Conservation (phyloP, 805 yeast genomes). For the Lipomyces chichibuensis region DNA sequence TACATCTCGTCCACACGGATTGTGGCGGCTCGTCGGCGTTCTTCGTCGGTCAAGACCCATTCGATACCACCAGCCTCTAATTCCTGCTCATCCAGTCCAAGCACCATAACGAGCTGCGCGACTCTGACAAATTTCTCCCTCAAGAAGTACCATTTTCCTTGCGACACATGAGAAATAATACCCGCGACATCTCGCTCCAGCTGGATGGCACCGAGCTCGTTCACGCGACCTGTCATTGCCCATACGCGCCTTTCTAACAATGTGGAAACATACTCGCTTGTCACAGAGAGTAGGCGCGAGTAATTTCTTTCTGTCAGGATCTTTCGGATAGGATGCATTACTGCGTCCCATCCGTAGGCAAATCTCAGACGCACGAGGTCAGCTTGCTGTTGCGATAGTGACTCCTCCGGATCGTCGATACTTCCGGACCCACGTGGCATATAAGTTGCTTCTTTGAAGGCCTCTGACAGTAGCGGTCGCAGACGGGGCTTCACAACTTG, state of each 20-base stretch:
- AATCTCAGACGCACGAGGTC: conserved; percentile 47
- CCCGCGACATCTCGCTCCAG: conserved; percentile 79
- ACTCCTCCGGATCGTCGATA: conserved; percentile 35
- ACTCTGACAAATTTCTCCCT: conserved; percentile 78
- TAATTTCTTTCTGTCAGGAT: conserved; percentile 60
- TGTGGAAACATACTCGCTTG: conserved; percentile 59
- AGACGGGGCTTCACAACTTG: conserved; percentile 47
- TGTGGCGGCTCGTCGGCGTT: conserved; percentile 63
- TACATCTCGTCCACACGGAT: conserved; percentile 50
- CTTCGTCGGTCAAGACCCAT: conserved; percentile 81
- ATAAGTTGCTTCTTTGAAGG: conserved; percentile 50
- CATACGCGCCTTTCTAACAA: conserved; percentile 69
- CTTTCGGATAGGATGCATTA: conserved; percentile 67
- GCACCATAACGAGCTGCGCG: conserved; percentile 79
- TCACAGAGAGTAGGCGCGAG: conserved; percentile 51
- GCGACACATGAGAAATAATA: conserved; percentile 65
- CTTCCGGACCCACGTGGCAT: conserved; percentile 35
- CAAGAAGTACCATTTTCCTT: conserved; percentile 70
- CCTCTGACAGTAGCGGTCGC: conserved; percentile 44
- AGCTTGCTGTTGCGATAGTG: conserved; percentile 29
- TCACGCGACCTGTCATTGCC: conserved; percentile 65
- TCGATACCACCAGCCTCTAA: conserved; percentile 50
- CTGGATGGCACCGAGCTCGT: conserved; percentile 80
- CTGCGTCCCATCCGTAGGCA: conserved; percentile 62
- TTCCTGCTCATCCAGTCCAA: conserved; percentile 78